Base-by-base conservation (phyloP, 2,329 filamentous ascomycete genomes). In the Botrytis porri region DNA sequence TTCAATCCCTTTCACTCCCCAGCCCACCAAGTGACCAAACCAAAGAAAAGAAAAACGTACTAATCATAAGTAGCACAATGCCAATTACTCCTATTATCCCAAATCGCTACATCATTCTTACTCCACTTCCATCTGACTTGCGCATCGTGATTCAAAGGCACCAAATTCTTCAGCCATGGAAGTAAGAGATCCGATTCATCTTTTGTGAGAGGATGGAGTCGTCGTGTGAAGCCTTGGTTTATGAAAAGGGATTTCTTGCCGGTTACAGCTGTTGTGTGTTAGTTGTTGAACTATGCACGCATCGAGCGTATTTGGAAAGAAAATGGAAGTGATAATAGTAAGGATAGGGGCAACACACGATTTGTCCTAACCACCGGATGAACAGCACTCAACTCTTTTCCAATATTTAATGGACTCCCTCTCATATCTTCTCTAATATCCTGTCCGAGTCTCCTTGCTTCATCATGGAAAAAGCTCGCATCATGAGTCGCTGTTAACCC, bases 341-440 rank as follows among this genome's bases (percentile, higher is more conserved):
- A 10, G 22, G 43, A 29, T 22, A 3, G n/a, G 3, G 16, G 6
- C 3, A 57, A 32, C 79, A 73, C 71, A 74, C 83, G 88, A 77
- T 90, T 90, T 8, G 88, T 90, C 4, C 88, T 84, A 60, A 89
- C 82, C 4, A 89, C 81, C 1, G 88, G 87, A 77, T 84, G 82
- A 14, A 81, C 66, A 7, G 73, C 75, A 71, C 70, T 32, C 45
- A 59, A 79, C 80, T 51, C 75, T 69, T 25, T 32, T 1, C 76
- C 77, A 29, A 71, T 60, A 45, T 78, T 78, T 29, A 75, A 67
- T 16, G 76, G 75, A 1, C 86, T 86, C 1, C 89, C 89, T 12
- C 87, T 83, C 71, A 83, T 76, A 6, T 79, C 82, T 14, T 83
- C 81, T 41, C 78, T 75, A 39, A 80, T 66, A 1, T 80, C 78